Evolutionary conservation across 23 red algal genomes (phyloP).

Genomic region (Cyanidiococcus yangmingshanensis): DNA sequence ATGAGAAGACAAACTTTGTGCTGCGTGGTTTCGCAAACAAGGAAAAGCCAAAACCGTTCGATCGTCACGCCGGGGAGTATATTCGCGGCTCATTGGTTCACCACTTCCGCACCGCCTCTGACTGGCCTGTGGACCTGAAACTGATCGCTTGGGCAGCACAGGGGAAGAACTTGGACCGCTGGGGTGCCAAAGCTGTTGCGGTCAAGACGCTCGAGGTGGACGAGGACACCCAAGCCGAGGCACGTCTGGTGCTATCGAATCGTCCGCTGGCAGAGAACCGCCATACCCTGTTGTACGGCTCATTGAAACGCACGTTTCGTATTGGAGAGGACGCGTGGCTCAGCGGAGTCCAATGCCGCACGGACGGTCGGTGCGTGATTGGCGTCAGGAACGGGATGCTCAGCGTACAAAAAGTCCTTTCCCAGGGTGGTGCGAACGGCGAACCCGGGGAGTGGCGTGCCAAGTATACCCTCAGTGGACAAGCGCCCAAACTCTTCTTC

Average conservation of each 20-base stretch:
- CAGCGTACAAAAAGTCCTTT: constrained; percentile 17
- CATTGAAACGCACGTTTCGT: neutral
- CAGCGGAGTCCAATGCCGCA: neutral
- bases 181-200: constrained; percentile 5
- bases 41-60: neutral
- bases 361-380: constrained; percentile 4
- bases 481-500: constrained; percentile 16
- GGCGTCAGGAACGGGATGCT: constrained; percentile 11
- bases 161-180: constrained; percentile 2
- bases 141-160: constrained; percentile 6
- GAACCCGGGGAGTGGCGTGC: constrained; percentile 15
- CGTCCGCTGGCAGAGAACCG: constrained; percentile 1
- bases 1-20: constrained; percentile 12
- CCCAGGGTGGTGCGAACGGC: neutral
- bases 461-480: constrained; percentile 12
- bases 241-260: neutral
- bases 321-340: constrained; percentile 4
- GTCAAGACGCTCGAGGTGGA: neutral
- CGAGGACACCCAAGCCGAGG: neutral
- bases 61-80: neutral
- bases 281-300: neutral
- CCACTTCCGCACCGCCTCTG: neutral
- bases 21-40: constrained; percentile 6
- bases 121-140: constrained; percentile 15
- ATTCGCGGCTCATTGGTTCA: neutral